A percentile compares a stretch with the other conserved stretches of the same genome.
Conservation (phyloP, 2,329 filamentous ascomycete species). For the Blastomyces silverae region DNA sequence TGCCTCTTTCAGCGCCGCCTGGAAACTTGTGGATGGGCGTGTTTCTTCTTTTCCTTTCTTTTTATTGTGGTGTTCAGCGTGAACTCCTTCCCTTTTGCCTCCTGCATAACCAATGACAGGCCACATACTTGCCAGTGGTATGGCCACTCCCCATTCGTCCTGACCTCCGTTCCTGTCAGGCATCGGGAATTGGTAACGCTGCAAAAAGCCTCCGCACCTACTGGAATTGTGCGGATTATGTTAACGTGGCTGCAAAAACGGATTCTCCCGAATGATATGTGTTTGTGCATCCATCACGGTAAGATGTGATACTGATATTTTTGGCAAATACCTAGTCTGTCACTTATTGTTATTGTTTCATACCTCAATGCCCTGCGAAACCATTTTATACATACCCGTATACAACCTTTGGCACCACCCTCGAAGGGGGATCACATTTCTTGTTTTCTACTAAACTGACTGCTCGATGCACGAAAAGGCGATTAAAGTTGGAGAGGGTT, state of each 20-base stretch:
- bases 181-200: conserved; percentile 13
- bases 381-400: conserved; percentile 1
- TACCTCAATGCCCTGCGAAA: background rate
- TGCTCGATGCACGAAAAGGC: conserved; percentile 10
- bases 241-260: conserved; percentile 6
- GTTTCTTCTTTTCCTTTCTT: background rate
- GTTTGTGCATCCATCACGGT: conserved; percentile 11
- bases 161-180: conserved; percentile 9
- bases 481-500: conserved; percentile 5
- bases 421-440: background rate
- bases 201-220: conserved; percentile 13
- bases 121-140: conserved; percentile 7
- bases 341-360: background rate
- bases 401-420: background rate
- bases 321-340: background rate
- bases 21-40: background rate
- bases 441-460: background rate
- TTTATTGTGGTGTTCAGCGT: background rate
- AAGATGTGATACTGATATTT: conserved; percentile 9
- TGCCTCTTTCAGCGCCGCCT: background rate
- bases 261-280: background rate
- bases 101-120: conserved; percentile 11
- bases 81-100: conserved; percentile 1
- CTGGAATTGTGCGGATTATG: conserved; percentile 11
- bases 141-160: conserved; percentile 10